Conservation (phyloP, 139 green algal genomes). For the Diplosphaera chodatii region DNA sequence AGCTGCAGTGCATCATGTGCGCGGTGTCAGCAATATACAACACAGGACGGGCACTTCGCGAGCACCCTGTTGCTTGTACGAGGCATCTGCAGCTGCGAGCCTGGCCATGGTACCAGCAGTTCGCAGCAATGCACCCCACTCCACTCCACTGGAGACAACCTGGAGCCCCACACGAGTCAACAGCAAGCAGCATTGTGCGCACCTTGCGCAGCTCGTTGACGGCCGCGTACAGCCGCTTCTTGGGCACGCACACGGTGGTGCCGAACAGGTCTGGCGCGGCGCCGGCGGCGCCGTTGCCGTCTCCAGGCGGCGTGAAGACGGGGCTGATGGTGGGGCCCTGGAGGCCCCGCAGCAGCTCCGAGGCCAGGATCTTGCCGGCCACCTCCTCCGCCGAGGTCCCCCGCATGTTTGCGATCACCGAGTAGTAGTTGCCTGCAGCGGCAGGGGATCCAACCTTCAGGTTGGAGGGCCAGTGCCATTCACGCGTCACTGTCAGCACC, state of each 20-base stretch:
- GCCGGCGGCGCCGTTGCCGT: constrained; percentile 11
- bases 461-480: too few species aligned
- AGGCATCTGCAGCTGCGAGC: too few species aligned
- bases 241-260: constrained; percentile 77
- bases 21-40: too few species aligned
- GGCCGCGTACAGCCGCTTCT: constrained; percentile 78
- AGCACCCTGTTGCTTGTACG: too few species aligned
- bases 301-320: constrained; percentile 50
- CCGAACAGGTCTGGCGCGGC: constrained; percentile 50
- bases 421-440: constrained; percentile 83
- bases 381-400: constrained; percentile 70
- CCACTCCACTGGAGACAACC: too few species aligned
- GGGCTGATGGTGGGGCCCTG: constrained; percentile 85
- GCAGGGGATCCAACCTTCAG: too few species aligned
- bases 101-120: too few species aligned
- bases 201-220: constrained; percentile 84
- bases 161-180: too few species aligned
- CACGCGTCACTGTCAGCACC: too few species aligned
- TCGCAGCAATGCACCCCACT: too few species aligned
- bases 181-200: too few species aligned
- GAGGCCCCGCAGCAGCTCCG: constrained; percentile 53
- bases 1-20: constrained; percentile 49
- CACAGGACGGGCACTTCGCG: too few species aligned
- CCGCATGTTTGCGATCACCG: constrained; percentile 88
- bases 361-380: constrained; percentile 52